These are phyloP conservation scores for Nannochloropsis salina DNA, from an alignment of 108 stramenopile genomes.

Conservation along the genomic window DNA sequence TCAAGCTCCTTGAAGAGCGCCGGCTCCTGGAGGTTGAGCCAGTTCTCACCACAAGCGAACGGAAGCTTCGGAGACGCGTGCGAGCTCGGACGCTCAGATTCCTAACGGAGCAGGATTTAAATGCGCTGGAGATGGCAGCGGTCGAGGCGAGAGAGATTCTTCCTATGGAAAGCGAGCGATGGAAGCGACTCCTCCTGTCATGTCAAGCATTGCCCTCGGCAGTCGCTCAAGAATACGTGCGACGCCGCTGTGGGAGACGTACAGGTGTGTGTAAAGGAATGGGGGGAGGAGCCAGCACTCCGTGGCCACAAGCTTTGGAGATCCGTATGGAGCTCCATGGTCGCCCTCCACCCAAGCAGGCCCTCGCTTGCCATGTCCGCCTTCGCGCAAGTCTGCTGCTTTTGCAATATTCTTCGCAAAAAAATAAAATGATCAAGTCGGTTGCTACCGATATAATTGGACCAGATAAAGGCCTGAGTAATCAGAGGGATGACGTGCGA, in stretches of 20 bases:
- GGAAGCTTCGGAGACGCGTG: neutral
- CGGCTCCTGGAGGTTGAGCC: neutral
- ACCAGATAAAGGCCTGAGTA: too few species aligned
- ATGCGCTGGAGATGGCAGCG: neutral
- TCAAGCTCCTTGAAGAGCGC: neutral
- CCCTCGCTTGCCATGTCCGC: neutral
- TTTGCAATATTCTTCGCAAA: neutral
- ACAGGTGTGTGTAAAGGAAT: neutral
- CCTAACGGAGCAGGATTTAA: neutral
- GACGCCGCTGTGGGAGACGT: neutral
- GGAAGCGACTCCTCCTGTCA: neutral
- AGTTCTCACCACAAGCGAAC: neutral
- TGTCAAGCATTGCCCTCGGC: neutral
- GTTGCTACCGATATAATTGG: too few species aligned
- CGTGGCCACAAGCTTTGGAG: neutral
- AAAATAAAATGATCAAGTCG: neutral
- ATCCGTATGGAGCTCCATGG: neutral
- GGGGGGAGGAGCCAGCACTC: neutral
- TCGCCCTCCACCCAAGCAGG: neutral
- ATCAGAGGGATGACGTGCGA: neutral
- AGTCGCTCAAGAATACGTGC: neutral
- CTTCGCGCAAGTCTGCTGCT: neutral
- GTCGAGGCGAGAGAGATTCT: neutral
- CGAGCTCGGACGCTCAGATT: neutral
- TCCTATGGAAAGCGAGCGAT: neutral